Evolutionary conservation across 208 protist genomes (phyloP).

Genomic region (Trypanosoma rangeli): DNA sequence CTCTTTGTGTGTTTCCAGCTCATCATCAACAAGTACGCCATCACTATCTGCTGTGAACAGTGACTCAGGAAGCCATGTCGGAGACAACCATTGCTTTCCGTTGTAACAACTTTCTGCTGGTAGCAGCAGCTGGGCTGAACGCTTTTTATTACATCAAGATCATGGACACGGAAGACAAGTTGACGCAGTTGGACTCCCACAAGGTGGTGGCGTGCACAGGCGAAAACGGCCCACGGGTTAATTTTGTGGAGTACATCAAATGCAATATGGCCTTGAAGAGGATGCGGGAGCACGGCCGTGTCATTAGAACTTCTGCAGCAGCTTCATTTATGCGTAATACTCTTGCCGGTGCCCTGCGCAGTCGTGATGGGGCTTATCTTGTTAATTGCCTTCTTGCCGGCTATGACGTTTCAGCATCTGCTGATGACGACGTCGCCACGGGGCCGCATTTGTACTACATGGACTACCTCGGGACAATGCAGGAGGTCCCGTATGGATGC

Average conservation of each 20-base stretch:
- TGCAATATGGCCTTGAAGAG: constrained; percentile 88
- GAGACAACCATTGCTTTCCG: constrained; percentile 89
- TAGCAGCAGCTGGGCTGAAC: constrained; percentile 79
- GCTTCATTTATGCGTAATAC: constrained; percentile 89
- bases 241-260: constrained; percentile 95
- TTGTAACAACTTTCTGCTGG: constrained; percentile 85
- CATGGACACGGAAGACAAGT: constrained; percentile 93
- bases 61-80: constrained; percentile 46
- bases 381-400: constrained; percentile 92
- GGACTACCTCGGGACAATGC: constrained; percentile 94
- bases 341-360: constrained; percentile 86
- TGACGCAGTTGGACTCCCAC: constrained; percentile 83
- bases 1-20: constrained; percentile 13
- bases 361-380: constrained; percentile 80
- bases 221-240: constrained; percentile 88
- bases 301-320: constrained; percentile 73
- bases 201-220: constrained; percentile 90
- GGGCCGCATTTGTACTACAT: constrained; percentile 92
- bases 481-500: constrained; percentile 89
- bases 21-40: no score
- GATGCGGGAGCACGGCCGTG: constrained; percentile 81
- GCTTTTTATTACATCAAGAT: constrained; percentile 94
- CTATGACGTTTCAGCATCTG: constrained; percentile 81
- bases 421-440: constrained; percentile 53
- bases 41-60: constrained; percentile 1